Evolutionary conservation across 2,329 filamentous ascomycete species (phyloP).

Genomic region (Elsinoe fawcettii): DNA sequence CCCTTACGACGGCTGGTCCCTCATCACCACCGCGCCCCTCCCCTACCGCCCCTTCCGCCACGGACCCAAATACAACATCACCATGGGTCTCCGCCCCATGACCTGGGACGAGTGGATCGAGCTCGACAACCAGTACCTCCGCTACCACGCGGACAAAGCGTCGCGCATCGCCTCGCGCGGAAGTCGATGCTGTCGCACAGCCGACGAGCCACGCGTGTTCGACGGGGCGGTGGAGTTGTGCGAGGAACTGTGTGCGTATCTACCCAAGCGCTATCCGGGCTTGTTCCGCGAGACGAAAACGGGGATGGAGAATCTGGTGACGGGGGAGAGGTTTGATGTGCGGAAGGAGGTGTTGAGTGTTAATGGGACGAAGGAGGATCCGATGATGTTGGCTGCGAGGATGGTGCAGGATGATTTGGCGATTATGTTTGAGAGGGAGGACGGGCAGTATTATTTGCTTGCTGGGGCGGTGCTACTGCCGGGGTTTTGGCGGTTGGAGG

Average conservation of each 20-base stretch:
- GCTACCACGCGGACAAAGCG: constrained; percentile 65
- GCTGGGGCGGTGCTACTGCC: constrained; percentile 68
- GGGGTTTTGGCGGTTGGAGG: constrained; percentile 74
- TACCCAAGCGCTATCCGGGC: constrained; percentile 66
- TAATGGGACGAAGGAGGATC: constrained; percentile 52
- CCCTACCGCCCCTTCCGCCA: constrained; percentile 73
- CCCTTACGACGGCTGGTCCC: constrained; percentile 61
- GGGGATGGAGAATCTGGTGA: constrained; percentile 64
- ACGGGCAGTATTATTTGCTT: constrained; percentile 74
- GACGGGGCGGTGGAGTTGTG: constrained; percentile 68
- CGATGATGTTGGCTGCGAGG: constrained; percentile 65
- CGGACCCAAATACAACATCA: constrained; percentile 68
- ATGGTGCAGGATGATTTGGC: constrained; percentile 76
- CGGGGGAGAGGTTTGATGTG: constrained; percentile 65
- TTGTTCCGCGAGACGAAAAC: constrained; percentile 57
- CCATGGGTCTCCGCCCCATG: constrained; percentile 67
- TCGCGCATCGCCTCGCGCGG: constrained; percentile 60
- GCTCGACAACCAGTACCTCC: constrained; percentile 69
- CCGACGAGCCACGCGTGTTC: constrained; percentile 50
- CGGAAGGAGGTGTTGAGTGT: constrained; percentile 49
- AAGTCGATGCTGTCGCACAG: constrained; percentile 58
- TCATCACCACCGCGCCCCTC: constrained; percentile 61
- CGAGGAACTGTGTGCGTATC: constrained; percentile 62
- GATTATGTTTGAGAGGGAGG: constrained; percentile 68
- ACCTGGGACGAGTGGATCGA: constrained; percentile 73